A percentile compares a stretch with the other conserved stretches of the same genome.
Conservation (phyloP, 2,329 filamentous ascomycete genomes). For the Raffaelea ambrosiae region DNA sequence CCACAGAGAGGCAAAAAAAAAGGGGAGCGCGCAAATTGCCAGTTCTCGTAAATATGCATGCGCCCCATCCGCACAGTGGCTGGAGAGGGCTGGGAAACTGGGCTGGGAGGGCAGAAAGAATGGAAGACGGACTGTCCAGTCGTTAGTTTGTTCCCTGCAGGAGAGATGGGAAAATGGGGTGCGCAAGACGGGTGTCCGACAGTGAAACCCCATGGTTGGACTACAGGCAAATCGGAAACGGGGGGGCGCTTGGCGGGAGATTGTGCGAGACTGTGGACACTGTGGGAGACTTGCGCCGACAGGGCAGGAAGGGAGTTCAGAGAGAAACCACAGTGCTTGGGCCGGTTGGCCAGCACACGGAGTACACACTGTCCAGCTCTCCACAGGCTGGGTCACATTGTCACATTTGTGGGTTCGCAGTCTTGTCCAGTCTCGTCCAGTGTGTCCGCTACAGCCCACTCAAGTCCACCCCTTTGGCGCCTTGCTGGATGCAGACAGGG, state of each 20-base stretch:
- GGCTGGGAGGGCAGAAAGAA: too few relatives aligned
- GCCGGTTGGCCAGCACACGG: background rate
- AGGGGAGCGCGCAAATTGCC: too few relatives aligned
- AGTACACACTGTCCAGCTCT: too few relatives aligned
- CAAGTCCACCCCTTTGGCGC: background rate
- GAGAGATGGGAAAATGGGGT: background rate
- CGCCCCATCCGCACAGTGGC: too few relatives aligned
- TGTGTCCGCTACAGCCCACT: background rate
- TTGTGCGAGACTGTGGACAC: background rate
- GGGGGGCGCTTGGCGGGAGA: background rate
- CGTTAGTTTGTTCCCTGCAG: too few relatives aligned
- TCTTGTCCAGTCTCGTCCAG: background rate
- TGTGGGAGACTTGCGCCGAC: background rate
- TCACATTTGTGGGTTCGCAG: background rate
- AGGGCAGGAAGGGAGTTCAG: too few relatives aligned
- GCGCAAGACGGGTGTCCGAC: background rate
- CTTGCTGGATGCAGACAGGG: conserved; percentile 4
- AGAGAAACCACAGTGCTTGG: background rate
- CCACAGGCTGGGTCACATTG: too few relatives aligned
- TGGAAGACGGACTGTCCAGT: too few relatives aligned
- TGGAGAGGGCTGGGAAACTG: too few relatives aligned
- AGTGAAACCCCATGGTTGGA: background rate
- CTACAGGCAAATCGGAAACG: background rate
- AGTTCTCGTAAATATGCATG: too few relatives aligned
- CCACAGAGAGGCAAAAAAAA: too few relatives aligned